Conservation (phyloP, 768 basidiomycete genomes). For the Leccinum broughii region DNA sequence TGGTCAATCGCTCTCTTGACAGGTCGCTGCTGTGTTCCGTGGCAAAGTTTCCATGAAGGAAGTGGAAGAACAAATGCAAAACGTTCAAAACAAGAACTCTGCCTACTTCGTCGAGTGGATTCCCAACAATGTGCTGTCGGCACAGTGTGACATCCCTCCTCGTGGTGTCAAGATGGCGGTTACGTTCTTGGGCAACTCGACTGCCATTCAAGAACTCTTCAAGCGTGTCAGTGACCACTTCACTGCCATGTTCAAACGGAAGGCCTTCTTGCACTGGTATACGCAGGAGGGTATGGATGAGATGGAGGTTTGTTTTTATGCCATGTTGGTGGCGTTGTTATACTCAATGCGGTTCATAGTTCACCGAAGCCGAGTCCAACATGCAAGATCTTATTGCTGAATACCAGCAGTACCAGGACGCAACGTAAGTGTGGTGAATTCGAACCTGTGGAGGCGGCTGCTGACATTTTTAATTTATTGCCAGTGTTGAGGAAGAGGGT, state of each 20-base stretch:
- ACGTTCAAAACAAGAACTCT: constrained; percentile 96
- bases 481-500: constrained; percentile 80
- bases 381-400: constrained; percentile 99
- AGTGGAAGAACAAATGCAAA: constrained; percentile 98
- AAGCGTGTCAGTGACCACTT: constrained; percentile 98
- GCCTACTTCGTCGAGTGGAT: constrained; percentile 99
- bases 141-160: constrained; percentile 97
- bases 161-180: constrained; percentile 96
- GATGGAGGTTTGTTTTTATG: constrained; percentile 67
- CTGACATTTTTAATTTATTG: constrained; percentile 8
- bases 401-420: constrained; percentile 96
- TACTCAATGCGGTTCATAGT: constrained; percentile 39
- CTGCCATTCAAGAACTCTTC: constrained; percentile 97
- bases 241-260: constrained; percentile 98
- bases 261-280: constrained; percentile 99
- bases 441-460: background rate
- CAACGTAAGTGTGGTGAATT: constrained; percentile 62
- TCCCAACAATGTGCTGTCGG: constrained; percentile 97
- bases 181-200: constrained; percentile 97
- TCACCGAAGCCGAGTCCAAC: constrained; percentile 99
- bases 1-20: no score
- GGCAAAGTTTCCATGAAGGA: constrained; percentile 99
- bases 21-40: constrained; percentile 96
- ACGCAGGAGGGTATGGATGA: constrained; percentile 99
- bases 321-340: background rate